phyloP scores from a whole-genome alignment of 2,329 filamentous ascomycete genomes.

The Fusarium agapanthi region DNA sequence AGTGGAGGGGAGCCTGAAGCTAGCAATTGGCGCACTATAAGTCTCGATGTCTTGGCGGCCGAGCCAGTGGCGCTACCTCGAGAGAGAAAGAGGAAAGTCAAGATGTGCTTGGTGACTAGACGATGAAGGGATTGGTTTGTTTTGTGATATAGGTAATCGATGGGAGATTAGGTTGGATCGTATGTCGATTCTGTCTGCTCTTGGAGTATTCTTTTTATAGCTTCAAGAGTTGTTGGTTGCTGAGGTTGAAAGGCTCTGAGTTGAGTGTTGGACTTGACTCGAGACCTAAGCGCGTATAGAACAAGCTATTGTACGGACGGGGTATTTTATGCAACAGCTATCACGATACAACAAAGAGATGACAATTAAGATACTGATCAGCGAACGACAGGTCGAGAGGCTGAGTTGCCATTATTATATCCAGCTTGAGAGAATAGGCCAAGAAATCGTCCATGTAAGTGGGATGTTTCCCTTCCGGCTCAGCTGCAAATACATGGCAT shows the following conservation, averaged over 20 bases:
- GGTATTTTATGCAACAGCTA: neutral
- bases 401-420: conserved; percentile 1
- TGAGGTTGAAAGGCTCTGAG: neutral
- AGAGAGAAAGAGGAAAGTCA: conserved; percentile 20
- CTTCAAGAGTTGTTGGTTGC: neutral
- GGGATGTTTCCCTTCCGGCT: conserved; percentile 23
- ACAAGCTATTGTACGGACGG: neutral
- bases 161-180: conserved; percentile 9
- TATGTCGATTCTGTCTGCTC: neutral
- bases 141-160: conserved; percentile 13
- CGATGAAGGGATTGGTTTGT: conserved; percentile 17
- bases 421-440: conserved; percentile 8
- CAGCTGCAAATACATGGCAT: conserved; percentile 10
- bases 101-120: conserved; percentile 12
- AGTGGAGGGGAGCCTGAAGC: conserved; percentile 11
- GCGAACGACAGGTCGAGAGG: conserved; percentile 2
- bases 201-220: conserved; percentile 13
- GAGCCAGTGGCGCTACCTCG: conserved; percentile 34
- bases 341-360: conserved; percentile 7
- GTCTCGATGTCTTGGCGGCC: conserved; percentile 33
- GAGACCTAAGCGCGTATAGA: neutral
- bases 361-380: neutral
- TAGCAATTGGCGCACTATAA: conserved; percentile 38
- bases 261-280: neutral
- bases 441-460: conserved; percentile 30